Conservation (phyloP, 768 basidiomycete species). For the Termitomyces sp. region DNA sequence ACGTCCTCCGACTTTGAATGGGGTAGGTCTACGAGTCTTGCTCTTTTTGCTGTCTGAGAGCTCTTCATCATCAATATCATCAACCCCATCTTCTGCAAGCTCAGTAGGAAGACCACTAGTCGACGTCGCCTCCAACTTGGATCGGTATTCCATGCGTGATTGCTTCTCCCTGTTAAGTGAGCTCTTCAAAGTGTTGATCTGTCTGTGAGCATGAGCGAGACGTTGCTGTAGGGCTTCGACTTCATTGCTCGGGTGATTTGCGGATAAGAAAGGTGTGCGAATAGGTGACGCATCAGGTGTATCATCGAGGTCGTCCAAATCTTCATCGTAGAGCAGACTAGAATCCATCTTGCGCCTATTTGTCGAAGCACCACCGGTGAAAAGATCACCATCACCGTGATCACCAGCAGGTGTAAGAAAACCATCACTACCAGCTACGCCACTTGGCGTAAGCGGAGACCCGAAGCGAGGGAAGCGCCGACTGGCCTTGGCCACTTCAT, state of each 20-base stretch:
- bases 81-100: constrained; percentile 39
- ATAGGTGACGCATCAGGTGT: constrained; percentile 58
- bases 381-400: constrained; percentile 61
- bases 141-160: constrained; percentile 60
- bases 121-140: constrained; percentile 43
- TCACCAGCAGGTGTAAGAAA: constrained; percentile 43
- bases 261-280: constrained; percentile 53
- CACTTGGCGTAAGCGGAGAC: constrained; percentile 70
- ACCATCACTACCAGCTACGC: constrained; percentile 41
- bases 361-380: constrained; percentile 60
- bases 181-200: constrained; percentile 77
- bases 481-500: constrained; percentile 62
- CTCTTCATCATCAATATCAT: constrained; percentile 37
- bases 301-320: constrained; percentile 40
- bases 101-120: constrained; percentile 27
- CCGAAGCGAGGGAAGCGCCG: constrained; percentile 61
- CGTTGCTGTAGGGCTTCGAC: constrained; percentile 78
- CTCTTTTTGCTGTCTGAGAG: constrained; percentile 28
- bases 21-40: constrained; percentile 38
- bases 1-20: constrained; percentile 50
- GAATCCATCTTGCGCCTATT: constrained; percentile 51
- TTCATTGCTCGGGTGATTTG: constrained; percentile 75
- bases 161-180: constrained; percentile 82
- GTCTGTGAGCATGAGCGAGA: constrained; percentile 82
- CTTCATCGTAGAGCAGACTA: constrained; percentile 32